Evolutionary conservation across 225 moss, liverwort and hornwort species (phyloP), one percentile per base, ranked within the genome.

Genomic region (Marchantia paleacea): DNA sequence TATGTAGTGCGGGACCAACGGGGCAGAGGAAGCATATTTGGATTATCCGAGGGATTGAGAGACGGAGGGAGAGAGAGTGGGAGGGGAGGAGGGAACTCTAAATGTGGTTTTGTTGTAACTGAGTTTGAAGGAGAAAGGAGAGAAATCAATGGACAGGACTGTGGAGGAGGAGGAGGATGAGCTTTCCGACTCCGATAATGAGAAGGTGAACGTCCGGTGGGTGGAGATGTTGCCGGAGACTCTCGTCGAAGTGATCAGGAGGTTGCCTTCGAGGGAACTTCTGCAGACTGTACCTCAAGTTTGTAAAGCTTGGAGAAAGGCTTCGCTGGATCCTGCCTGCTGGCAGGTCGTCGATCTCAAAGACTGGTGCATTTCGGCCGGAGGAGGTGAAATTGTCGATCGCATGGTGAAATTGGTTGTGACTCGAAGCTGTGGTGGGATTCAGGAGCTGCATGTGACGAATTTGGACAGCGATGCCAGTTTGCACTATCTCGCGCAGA

Each of bases 231-330:
- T 82, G 68, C 76, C 82, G 0, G 82, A 78, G 69, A 77, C 77
- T 26, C 77, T 82, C 51, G 82, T 72, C 0, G 82, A 76, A 39
- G 77, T 82, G 47, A 47, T 82, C 69, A 82, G 71, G 55, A 77
- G 77, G 66, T 55, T 82, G 53, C 69, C 77, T 65, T 47, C 77
- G 50, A 77, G 70, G 57, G 82, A 82, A 52, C 82, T 64, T 50
- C 26, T 82, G 77, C 52, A 67, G 39, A 77, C 66, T 39, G 77
- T 82, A 28, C 82, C 82, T 8, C 82, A 76, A 25, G 65, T 77
- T 64, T 82, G 82, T 62, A 82, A 82, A 51, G 47, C 77, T 48
- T 82, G 82, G 82, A 76, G 76, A 26, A 82, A 55, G 48, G 76
- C 76, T 3, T 68, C 82, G 20, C 60, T 76, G 11, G 82, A 82